Evolutionary conservation across 768 basidiomycete genomes (phyloP).

Genomic region (Mycena chlorophos): DNA sequence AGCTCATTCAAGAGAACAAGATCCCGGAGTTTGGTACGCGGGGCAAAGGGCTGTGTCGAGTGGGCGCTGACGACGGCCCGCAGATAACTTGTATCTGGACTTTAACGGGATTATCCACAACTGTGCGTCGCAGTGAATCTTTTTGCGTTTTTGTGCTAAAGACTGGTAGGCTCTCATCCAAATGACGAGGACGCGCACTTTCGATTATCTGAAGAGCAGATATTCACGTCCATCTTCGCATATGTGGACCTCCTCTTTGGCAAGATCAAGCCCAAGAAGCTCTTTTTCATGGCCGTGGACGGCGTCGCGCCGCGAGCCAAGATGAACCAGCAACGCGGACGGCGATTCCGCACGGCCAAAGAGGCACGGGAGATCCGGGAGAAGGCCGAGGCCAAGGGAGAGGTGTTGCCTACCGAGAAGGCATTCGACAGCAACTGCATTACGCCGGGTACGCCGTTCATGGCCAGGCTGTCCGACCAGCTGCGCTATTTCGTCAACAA

Average conservation of each 20-base stretch:
- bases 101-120: slow-evolving; percentile 94
- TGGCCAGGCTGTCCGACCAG: slow-evolving; percentile 89
- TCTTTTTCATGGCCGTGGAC: slow-evolving; percentile 99
- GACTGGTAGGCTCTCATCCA: slow-evolving; percentile 79
- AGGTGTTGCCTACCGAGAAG: slow-evolving; percentile 88
- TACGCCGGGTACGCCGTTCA: slow-evolving; percentile 96
- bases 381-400: slow-evolving; percentile 86
- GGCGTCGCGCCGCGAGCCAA: slow-evolving; percentile 97
- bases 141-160: slow-evolving; percentile 20
- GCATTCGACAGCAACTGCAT: slow-evolving; percentile 99
- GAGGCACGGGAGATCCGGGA: slow-evolving; percentile 86
- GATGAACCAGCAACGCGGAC: slow-evolving; percentile 97
- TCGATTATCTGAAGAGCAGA: slow-evolving; percentile 93
- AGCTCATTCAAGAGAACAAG: slow-evolving; percentile 96
- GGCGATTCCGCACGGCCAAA: slow-evolving; percentile 92
- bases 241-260: slow-evolving; percentile 97
- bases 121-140: slow-evolving; percentile 42
- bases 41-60: background rate
- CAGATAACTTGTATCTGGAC: slow-evolving; percentile 90
- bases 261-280: slow-evolving; percentile 96
- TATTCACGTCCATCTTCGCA: slow-evolving; percentile 94
- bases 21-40: slow-evolving; percentile 93
- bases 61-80: slow-evolving; percentile 15
- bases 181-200: slow-evolving; percentile 96
- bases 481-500: slow-evolving; percentile 96